Evolutionary conservation across 129 eudicot genomes (phyloP), one percentile per base, ranked within the genome.

Genomic region (Oenanthe sinensis): DNA sequence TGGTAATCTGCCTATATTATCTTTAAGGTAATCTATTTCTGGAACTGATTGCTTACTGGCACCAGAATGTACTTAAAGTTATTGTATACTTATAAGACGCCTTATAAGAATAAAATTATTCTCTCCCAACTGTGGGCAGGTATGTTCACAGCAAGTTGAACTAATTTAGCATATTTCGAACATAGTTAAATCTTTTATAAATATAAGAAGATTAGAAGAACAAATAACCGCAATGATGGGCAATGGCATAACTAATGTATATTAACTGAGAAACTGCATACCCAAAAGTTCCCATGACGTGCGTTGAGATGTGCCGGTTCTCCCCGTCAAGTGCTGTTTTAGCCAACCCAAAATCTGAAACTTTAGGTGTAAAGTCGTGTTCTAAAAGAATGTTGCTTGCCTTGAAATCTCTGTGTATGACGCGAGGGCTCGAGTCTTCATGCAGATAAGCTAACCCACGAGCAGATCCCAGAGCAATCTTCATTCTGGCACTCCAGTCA

Each of bases 271-370:
- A 62, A 60, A 71, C 19, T 50, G 50, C 79, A 47, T 90, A 90
- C 99, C 99, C 99, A 42, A 96, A 96, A 79, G 99, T 96, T 63
- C 99, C 99, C 92, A 96, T 96, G 47, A 96, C 97, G 84, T 96
- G 99, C 11, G 99, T 96, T 24, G 97, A 96, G 69, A 92, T 89
- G 71, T 87, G 97, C 79, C 86, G 88, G 83, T 85, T 92, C 63
- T 83, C 97, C 77, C 86, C 96, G 13, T 96, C 96, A 74, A 88
- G 71, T 16, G 97, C 97, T 5, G 91, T 77, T 86, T 90, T 92
- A 81, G 99, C 99, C 89, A 96, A 84, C 77, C 99, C 99, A 80
- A 96, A 96, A 81, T 96, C 99, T 4, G 97, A 96, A 73, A 92
- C 99, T 86, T 92, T 96, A 68, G 99, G 97, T 4, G 97, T 96